Evolutionary conservation across 352 stramenopile genomes (phyloP), one percentile per base, ranked within the genome.

Genomic region (Achlya hypogyna): DNA sequence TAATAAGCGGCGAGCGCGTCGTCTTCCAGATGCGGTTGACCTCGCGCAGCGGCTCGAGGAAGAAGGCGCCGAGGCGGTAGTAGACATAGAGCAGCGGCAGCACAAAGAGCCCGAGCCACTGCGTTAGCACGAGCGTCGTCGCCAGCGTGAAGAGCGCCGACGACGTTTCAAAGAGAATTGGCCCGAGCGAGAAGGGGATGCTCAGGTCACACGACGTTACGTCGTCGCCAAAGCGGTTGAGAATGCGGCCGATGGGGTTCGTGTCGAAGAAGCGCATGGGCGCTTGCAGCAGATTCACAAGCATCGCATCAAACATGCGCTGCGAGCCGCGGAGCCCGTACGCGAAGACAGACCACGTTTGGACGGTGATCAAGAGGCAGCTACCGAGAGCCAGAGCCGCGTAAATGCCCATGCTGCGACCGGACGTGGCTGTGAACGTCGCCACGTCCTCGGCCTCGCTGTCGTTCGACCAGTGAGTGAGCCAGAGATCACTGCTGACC

Each of bases 231-330:
- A 96, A 91, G 0, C 89, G 79, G 45, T 89, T 89, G 23, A 95
- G 70, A 32, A 96, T 79, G 2, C 84, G 80, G 2, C 86, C 89
- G 8, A 95, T 73, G 0, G 88, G 88, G 6, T 82, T 94, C 5
- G 77, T 86, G 45, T 91, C 78, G 62, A 96, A 97, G 71, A 95
- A 97, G 35, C 78, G 74, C 86, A 96, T 91, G 16, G 85, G 90
- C 3, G 82, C 86, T 31, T 78, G 75, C 22, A 92, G 75, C 3
- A 96, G 63, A 35, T 75, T 72, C 22, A 76, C 71, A 42, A 96
- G 69, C 31, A 96, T 65, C 5, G 52, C 65, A 51, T 84, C 47
- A 68, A 98, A 97, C 1, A 98, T 71, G 52, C 74, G 71, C 35
- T 79, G 74, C 8, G 82, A 74, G 58, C 75, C 81, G 16, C 75